Evolutionary conservation across 1,284 basidiomycete species (phyloP).

Genomic region (Amylostereum areolatum): DNA sequence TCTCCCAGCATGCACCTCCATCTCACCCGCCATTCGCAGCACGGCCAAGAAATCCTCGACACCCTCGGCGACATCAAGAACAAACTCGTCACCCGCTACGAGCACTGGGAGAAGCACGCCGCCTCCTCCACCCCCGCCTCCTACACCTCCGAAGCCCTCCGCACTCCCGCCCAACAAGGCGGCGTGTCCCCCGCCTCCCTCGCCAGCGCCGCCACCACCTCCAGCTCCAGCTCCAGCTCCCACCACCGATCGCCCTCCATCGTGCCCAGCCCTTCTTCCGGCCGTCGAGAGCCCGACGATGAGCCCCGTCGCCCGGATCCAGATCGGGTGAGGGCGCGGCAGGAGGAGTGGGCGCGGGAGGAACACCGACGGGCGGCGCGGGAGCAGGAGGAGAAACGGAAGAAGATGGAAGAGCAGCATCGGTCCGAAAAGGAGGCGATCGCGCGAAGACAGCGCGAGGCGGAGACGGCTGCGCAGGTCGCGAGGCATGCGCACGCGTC

Average conservation of each 20-base stretch:
- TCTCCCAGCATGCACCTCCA: too few species aligned
- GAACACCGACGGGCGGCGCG: slow-evolving; percentile 9
- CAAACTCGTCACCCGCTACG: slow-evolving; percentile 29
- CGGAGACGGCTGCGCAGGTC: slow-evolving; percentile 29
- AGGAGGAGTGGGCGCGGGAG: slow-evolving; percentile 8
- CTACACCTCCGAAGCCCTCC: slow-evolving; percentile 1
- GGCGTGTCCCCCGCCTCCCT: too few species aligned
- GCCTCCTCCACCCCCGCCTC: slow-evolving; percentile 4
- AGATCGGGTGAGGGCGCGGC: too few species aligned
- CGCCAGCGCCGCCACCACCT: too few species aligned
- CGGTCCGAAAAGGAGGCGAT: slow-evolving; percentile 41
- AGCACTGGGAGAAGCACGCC: slow-evolving; percentile 23
- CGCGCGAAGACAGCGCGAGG: slow-evolving; percentile 39
- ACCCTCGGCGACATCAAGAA: slow-evolving; percentile 28
- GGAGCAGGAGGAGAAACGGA: slow-evolving; percentile 15
- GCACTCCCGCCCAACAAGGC: too few species aligned
- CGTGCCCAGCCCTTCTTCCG: too few species aligned
- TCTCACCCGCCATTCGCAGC: slow-evolving; percentile 31
- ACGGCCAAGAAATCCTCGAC: slow-evolving; percentile 61
- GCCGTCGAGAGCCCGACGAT: too few species aligned
- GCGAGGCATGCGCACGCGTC: slow-evolving; percentile 15
- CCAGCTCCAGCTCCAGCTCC: too few species aligned
- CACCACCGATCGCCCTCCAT: too few species aligned
- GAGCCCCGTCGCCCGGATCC: too few species aligned
- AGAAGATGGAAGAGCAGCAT: slow-evolving; percentile 21